Evolutionary conservation across 768 basidiomycete genomes (phyloP).

Genomic region (Hygrocybe coccinea): DNA sequence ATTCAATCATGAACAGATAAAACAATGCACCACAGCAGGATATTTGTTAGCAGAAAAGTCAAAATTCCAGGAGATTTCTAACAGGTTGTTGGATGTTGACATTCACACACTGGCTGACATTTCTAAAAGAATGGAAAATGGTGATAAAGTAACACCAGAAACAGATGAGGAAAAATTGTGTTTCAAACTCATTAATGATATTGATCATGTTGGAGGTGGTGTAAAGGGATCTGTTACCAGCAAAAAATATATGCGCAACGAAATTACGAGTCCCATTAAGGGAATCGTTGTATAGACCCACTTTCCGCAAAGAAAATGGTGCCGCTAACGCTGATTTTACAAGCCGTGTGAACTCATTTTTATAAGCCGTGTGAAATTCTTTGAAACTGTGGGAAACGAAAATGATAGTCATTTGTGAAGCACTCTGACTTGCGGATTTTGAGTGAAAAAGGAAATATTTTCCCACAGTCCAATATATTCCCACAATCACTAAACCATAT

Average conservation of each 20-base stretch:
- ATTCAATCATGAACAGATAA: slow-evolving; percentile 31
- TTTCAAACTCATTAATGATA: slow-evolving; percentile 28
- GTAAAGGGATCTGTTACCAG: slow-evolving; percentile 17
- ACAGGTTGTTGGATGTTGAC: slow-evolving; percentile 20
- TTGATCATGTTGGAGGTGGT: slow-evolving; percentile 33
- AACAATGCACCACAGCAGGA: slow-evolving; percentile 19
- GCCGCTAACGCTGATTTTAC: too few species aligned
- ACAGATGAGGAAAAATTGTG: slow-evolving; percentile 32
- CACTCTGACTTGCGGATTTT: too few species aligned
- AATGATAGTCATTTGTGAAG: too few species aligned
- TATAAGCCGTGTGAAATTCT: too few species aligned
- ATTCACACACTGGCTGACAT: slow-evolving; percentile 11
- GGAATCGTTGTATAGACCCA: too few species aligned
- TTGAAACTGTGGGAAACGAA: too few species aligned
- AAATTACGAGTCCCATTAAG: too few species aligned
- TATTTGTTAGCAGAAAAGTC: slow-evolving; percentile 24
- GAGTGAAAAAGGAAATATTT: too few species aligned
- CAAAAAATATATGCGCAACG: slow-evolving; percentile 24
- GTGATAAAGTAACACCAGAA: background rate
- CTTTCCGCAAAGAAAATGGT: too few species aligned
- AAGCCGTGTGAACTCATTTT: too few species aligned
- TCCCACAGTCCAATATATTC: too few species aligned
- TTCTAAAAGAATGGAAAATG: background rate
- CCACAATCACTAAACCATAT: too few species aligned
- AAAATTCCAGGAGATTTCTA: slow-evolving; percentile 24